These are phyloP conservation scores for Hypoxylon crocopeplum DNA, from an alignment of 495 filamentous ascomycete species.

Conservation along the genomic window DNA sequence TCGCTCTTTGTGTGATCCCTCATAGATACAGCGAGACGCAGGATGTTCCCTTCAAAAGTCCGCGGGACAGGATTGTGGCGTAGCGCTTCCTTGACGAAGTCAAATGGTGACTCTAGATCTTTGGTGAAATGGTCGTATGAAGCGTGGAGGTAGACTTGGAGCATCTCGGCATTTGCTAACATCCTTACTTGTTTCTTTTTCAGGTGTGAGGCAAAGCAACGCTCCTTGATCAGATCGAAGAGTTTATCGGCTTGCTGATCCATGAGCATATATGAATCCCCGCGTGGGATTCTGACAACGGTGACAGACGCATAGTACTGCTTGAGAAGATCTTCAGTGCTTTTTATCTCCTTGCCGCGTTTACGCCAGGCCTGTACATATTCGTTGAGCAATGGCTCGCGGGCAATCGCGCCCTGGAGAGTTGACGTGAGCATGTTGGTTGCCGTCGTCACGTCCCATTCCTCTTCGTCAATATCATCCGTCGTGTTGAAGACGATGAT, in stretches of 20 bases:
- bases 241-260: constrained; percentile 55
- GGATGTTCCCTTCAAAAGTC: constrained; percentile 58
- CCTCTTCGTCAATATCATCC: constrained; percentile 47
- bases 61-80: constrained; percentile 50
- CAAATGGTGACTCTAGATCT: constrained; percentile 55
- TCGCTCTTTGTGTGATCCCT: constrained; percentile 37
- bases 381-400: constrained; percentile 26
- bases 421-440: constrained; percentile 46
- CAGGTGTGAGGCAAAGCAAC: constrained; percentile 42
- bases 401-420: constrained; percentile 21
- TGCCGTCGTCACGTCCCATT: constrained; percentile 52
- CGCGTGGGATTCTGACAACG: constrained; percentile 56
- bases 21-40: constrained; percentile 54
- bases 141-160: constrained; percentile 53
- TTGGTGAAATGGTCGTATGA: constrained; percentile 63
- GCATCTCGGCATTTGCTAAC: constrained; percentile 53
- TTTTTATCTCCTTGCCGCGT: constrained; percentile 31
- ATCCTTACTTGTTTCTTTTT: constrained; percentile 51
- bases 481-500: constrained; percentile 59
- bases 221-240: constrained; percentile 45
- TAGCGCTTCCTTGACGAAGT: constrained; percentile 57
- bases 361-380: constrained; percentile 31
- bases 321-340: constrained; percentile 52
- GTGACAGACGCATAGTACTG: constrained; percentile 59
- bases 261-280: constrained; percentile 51